These are phyloP conservation scores for Trametes versicolor DNA, from an alignment of 1,284 basidiomycete species.

Conservation along the genomic window DNA sequence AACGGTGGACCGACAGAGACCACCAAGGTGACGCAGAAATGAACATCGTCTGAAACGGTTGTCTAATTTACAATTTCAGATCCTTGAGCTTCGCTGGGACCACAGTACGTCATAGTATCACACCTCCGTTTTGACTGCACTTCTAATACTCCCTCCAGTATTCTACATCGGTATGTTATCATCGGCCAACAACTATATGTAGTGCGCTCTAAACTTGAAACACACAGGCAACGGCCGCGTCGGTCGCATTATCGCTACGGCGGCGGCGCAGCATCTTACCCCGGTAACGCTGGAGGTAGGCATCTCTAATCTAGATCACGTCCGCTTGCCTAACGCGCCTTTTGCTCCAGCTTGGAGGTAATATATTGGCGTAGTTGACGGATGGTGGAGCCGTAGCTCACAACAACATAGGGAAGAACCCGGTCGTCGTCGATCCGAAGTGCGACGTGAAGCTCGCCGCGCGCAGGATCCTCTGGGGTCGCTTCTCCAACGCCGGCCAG, in stretches of 20 bases:
- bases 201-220: neutral
- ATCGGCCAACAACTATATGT: slow-evolving; percentile 10
- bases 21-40: slow-evolving; percentile 56
- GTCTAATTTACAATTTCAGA: slow-evolving; percentile 40
- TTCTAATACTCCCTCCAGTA: slow-evolving; percentile 48
- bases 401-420: slow-evolving; percentile 72
- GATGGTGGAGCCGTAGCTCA: neutral
- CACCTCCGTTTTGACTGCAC: neutral
- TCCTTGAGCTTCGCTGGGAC: slow-evolving; percentile 85
- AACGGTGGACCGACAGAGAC: slow-evolving; percentile 80
- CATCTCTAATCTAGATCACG: slow-evolving; percentile 9
- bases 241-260: slow-evolving; percentile 78
- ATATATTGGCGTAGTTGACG: neutral
- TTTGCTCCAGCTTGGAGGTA: slow-evolving; percentile 37
- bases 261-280: slow-evolving; percentile 86
- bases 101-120: slow-evolving; percentile 65
- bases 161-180: slow-evolving; percentile 59
- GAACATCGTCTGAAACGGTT: neutral
- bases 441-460: slow-evolving; percentile 70
- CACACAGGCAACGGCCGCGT: slow-evolving; percentile 70
- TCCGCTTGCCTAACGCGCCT: neutral
- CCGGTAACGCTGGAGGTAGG: slow-evolving; percentile 80
- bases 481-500: slow-evolving; percentile 80
- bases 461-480: slow-evolving; percentile 85
- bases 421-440: slow-evolving; percentile 80